Base-by-base conservation (phyloP, 2,329 filamentous ascomycete genomes). In the Tolypocladium tundrense region DNA sequence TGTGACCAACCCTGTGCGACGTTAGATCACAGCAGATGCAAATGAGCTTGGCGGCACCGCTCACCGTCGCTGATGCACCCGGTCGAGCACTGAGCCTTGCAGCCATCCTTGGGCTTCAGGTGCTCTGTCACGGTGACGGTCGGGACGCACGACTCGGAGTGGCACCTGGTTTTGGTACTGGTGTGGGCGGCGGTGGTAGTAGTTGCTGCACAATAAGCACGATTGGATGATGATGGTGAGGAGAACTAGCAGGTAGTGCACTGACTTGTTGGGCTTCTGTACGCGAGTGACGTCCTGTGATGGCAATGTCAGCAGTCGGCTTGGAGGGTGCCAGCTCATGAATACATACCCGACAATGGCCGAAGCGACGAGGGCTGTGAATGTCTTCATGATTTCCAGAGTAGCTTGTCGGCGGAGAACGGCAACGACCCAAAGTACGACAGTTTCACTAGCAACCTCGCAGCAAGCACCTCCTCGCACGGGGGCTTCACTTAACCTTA, bases 11-110 rank as follows among this genome's bases (percentile, higher is more conserved):
- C 57, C 62, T 63, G 35, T n/a, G 39, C 8, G 11, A 39, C 31
- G 16, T 24, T 14, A 24, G 37, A n/a, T 39, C 4, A 37, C 24
- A 16, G 41, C 11, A n/a, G 16, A 2, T 10, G 21, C 31, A 4
- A 51, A 35, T 2, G 14, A 41, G 16, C 10, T n/a, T 41, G 3
- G 2, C 4, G 19, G 39, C 16, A n/a, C 10, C 40, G 50, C 58
- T 60, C 39, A 63, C 62, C 13, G 40, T 63, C 62, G 6, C 53
- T 52, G n/a, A 64, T 62, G 57, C 62, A 64, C 31, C 58, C 59
- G 14, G 48, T 59, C 5, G 55, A 58, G 57, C 62, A 63, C 37
- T 63, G 11, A 27, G 57, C 60, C 13, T 42, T 53, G 54, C 60
- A 63, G 8, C 59, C 61, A 19, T 45, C 39, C 19, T 54, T 50